Evolutionary conservation across 2,329 filamentous ascomycete genomes (phyloP), one percentile per base, ranked within the genome.

Genomic region (Aspergillus aculeatinus): DNA sequence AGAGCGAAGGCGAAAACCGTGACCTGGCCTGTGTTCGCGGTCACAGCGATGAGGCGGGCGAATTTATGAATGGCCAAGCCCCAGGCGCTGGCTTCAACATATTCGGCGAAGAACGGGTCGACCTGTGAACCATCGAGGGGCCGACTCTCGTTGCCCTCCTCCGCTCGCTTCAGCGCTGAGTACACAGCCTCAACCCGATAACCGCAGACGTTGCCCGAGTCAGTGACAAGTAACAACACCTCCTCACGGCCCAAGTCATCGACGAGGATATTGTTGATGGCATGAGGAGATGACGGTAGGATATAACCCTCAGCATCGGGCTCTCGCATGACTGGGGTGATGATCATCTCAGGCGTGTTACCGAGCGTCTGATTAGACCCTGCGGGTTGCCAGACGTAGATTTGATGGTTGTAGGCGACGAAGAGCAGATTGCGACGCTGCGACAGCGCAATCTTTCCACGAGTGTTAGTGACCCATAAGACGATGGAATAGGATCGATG

Each of bases 31-130:
- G 82, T 84, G 72, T 99, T 99, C 0, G 90, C 87, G 67, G 90
- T 91, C 44, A 96, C 88, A 0, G 94, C 95, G 63, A 99, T 89
- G 62, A 97, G 80, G 0, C 93, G 87, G n/a, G 91, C 91, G 63
- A 87, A 80, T 62, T 86, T 83, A 73, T 98, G 94, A 11, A 96
- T 83, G 7, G 92, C 89, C 51, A 96, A 76, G 0, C 94, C 95
- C 95, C 95, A 99, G 2, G 93, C 94, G 61, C 91, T 94, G 25
- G 77, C 79, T 1, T 85, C 85, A 2, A 96, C 92, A 70, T 90
- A 92, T 42, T 89, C 85, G 60, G 87, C 85, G 59, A 96, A 90
- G 70, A 96, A 90, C 2, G 78, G 76, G 19, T 71, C 71, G 16
- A 80, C 68, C 52, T 74, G 71, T 7, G 70, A 60, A n/a, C 68